Conservation (phyloP, 2,329 filamentous ascomycete genomes). For the Ophiostoma ulmi region DNA sequence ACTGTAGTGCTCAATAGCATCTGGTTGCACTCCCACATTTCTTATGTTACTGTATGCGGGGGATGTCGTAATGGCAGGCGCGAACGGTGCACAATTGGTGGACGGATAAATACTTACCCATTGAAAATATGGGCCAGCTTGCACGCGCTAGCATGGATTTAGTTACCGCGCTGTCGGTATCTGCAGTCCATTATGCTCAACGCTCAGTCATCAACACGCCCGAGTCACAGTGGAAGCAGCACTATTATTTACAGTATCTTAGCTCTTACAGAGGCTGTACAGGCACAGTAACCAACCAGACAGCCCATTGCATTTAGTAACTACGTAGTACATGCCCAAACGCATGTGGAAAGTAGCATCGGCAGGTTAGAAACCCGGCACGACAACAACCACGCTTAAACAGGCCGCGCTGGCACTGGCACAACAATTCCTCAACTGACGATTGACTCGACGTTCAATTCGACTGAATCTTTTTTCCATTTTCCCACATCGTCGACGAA, state of each 20-base stretch:
- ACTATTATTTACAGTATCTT: background rate
- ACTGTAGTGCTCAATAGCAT: conserved; percentile 1
- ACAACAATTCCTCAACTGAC: background rate
- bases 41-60: background rate
- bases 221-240: background rate
- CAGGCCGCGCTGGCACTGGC: background rate
- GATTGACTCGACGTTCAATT: background rate
- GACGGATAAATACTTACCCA: background rate
- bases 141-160: background rate
- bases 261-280: background rate
- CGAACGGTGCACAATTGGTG: background rate
- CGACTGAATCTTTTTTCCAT: background rate
- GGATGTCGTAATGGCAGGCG: conserved; percentile 3
- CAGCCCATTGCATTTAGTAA: background rate
- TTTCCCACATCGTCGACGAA: too few relatives aligned
- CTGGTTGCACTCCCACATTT: background rate
- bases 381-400: background rate
- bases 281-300: background rate
- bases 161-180: background rate
- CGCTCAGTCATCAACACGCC: background rate
- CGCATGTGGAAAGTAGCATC: background rate
- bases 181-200: background rate
- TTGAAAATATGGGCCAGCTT: background rate
- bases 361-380: background rate
- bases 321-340: background rate